Base-by-base conservation (phyloP, 139 green algal species). In the Auxenochlorella pyrenoidosa region DNA sequence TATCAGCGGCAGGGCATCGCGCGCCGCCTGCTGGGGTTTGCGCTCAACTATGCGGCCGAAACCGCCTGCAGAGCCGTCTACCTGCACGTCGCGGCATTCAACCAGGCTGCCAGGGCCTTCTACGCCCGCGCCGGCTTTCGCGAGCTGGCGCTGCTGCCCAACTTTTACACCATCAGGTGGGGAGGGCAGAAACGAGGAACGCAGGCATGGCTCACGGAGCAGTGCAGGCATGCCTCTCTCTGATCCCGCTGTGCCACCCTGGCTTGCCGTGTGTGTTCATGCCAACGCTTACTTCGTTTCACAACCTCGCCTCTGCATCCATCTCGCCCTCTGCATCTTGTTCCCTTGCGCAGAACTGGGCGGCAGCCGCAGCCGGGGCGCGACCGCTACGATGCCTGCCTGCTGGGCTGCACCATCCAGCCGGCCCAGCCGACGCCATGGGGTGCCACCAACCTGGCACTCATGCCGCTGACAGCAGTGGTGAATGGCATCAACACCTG, bases 71-170 rank as follows among this genome's bases (percentile, higher is more conserved):
- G 58, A 16, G 75, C 59, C 0, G 75, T 84, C 26, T 88, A 84
- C 60, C 75, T 88, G 75, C 84, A 88, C 24, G 84, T 88, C 28
- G 63, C 75, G 13, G 28, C 5, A 32, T 84, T 76, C 84, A 88
- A 88, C 60, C 19, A 72, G 19, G 30, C 84, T 12, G 84, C 84
- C 5, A 60, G 44, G 32, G 40, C 59, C 5, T 70, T 88, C 19
- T 88, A 88, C 75, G 58, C 12, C 22, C 22, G 40, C 2, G 66
- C 59, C 3, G 84, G 84, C 24, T 88, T 88, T 41, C 24, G 59
- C 1, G 47, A 87, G 70, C 44, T 82, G 71, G 83, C 83, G 12
- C 30, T 82, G 18, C 51, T 87, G 54, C 83, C 83, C 2, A 26
- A 41, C 28, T 87, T 87, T 34, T 87, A 87, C 26, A 60, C 18